A percentile compares a stretch with the other conserved stretches of the same genome.
phyloP scores from a whole-genome alignment of 306 rosid species.

The Trichosanthes truncata region DNA sequence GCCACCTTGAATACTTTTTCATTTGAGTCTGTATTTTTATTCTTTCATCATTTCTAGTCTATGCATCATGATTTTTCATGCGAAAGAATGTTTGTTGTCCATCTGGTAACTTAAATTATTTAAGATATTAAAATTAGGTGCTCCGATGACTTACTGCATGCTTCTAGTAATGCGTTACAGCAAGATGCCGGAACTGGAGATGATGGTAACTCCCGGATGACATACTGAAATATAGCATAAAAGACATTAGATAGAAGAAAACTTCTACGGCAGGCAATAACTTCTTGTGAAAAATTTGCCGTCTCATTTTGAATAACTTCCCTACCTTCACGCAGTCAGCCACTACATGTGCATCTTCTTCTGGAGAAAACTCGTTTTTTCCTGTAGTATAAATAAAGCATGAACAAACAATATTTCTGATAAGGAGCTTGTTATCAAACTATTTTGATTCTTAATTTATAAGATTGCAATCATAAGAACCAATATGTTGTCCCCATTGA shows the following conservation, averaged over 20 bases:
- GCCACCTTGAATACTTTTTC: not conserved
- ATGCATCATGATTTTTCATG: not conserved
- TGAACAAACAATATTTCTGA: conserved; percentile 17
- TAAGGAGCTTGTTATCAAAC: not conserved
- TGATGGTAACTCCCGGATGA: conserved; percentile 86
- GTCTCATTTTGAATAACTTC: conserved; percentile 8
- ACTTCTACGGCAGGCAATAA: conserved; percentile 12
- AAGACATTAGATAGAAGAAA: conserved; percentile 13
- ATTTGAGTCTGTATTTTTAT: not conserved
- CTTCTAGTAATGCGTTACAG: conserved; percentile 84
- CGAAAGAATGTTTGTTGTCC: not conserved
- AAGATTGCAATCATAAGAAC: not conserved
- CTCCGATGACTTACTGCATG: conserved; percentile 58
- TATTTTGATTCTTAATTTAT: not conserved
- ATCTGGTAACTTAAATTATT: not conserved
- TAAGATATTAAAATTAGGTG: conserved; percentile 1
- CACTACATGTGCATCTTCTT: conserved; percentile 85
- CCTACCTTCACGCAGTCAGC: conserved; percentile 91
- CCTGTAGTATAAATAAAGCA: conserved; percentile 51
- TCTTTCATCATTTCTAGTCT: not conserved
- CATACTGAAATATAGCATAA: conserved; percentile 41
- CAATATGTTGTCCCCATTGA: not conserved
- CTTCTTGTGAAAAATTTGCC: conserved; percentile 8
- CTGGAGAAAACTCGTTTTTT: conserved; percentile 64
- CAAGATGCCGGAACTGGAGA: conserved; percentile 99